Base-by-base conservation (phyloP, 2,329 filamentous ascomycete species). In the Colletotrichum scovillei region DNA sequence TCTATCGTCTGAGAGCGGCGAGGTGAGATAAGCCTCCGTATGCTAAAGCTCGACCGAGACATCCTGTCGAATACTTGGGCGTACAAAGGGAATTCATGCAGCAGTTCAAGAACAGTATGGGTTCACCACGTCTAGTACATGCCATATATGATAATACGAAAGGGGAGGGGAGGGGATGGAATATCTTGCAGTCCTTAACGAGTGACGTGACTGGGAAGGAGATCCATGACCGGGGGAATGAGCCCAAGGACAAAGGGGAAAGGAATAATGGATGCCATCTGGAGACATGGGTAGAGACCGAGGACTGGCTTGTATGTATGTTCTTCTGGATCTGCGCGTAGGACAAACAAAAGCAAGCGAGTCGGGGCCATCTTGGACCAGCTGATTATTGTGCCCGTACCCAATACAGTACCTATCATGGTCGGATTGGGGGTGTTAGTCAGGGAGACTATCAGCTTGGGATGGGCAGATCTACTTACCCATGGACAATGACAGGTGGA, bases 1-100 rank as follows among this genome's bases (percentile, higher is more conserved):
- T 66, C 70, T 32, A 70, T 49, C 16, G 69, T 64, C 24, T 67
- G 77, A 59, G 73, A 75, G 67, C 78, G 76, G 66, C 81, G 77
- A 64, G 82, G 80, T 42, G 81, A 80, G 73, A 86, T 83, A 32
- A 87, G 79, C 78, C 81, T 83, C 73, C 85, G 83, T 75, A 87
- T 86, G 77, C 78, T 85, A 78, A 86, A 83, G 74, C 79, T 79
- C 59, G 83, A 80, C 75, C 81, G 83, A 69, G 85, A 84, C 80
- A 82, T 77, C 79, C 85, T 86, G 71, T 69, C 83, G 79, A 74
- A 64, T n/a, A 32, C 2, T 30, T 55, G 59, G 72, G 52, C 49
- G 67, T 35, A 68, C 64, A 53, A 46, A 57, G 30, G 56, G 46
- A 28, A 74, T 56, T 56, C 63, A 68, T 68, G 49, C 32, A 69